These are phyloP conservation scores for Lasiodiplodia theobromae DNA, from an alignment of 2,329 filamentous ascomycete species.

Conservation along the genomic window DNA sequence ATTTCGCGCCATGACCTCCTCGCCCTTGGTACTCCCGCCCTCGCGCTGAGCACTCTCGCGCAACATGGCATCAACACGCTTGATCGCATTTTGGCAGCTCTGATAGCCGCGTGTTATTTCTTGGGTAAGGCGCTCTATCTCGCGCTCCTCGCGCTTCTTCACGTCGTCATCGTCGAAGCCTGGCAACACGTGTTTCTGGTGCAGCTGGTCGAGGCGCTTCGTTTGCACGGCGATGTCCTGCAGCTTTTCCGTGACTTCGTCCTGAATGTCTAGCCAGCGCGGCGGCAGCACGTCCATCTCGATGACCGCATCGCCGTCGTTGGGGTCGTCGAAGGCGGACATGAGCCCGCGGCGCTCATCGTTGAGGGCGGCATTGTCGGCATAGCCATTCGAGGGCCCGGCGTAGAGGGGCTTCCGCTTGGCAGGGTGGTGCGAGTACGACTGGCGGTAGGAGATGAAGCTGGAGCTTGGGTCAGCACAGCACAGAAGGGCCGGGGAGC, in stretches of 20 bases:
- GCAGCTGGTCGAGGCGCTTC: conserved; percentile 84
- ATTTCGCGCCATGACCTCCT: conserved; percentile 95
- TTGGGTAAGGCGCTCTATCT: conserved; percentile 91
- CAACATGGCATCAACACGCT: conserved; percentile 87
- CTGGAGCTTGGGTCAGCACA: conserved; percentile 60
- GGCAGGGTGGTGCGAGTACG: conserved; percentile 91
- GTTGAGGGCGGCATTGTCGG: conserved; percentile 52
- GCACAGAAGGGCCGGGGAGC: conserved; percentile 34
- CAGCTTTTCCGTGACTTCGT: conserved; percentile 87
- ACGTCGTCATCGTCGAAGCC: conserved; percentile 96
- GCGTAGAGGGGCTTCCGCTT: conserved; percentile 77
- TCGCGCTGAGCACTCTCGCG: conserved; percentile 73
- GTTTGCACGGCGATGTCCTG: conserved; percentile 82
- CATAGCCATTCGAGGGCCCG: conserved; percentile 60
- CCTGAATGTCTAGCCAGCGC: conserved; percentile 93
- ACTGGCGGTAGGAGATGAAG: conserved; percentile 99
- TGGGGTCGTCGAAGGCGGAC: conserved; percentile 79
- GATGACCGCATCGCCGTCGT: conserved; percentile 90
- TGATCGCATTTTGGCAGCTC: conserved; percentile 86
- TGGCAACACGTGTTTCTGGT: conserved; percentile 95
- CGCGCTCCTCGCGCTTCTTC: conserved; percentile 82
- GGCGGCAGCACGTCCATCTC: conserved; percentile 98
- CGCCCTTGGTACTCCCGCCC: conserved; percentile 76
- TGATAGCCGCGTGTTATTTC: conserved; percentile 90
- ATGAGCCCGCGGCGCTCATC: conserved; percentile 84